A percentile compares a stretch with the other conserved stretches of the same genome.
Evolutionary conservation across 805 yeast genomes (phyloP).

Genomic region (Isabelozyma heimii): DNA sequence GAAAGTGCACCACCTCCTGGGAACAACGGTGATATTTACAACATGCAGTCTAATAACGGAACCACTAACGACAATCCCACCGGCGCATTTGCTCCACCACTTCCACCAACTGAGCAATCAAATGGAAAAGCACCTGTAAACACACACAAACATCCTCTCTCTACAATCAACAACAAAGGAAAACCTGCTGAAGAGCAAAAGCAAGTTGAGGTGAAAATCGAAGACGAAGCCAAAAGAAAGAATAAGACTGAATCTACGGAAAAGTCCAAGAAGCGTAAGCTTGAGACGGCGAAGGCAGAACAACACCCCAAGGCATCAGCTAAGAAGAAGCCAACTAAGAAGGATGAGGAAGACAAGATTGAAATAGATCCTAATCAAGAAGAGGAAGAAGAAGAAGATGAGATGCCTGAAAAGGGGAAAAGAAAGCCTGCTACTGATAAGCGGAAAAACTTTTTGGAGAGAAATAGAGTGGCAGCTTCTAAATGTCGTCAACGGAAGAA

Average conservation of each 20-base stretch:
- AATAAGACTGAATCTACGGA: conserved; percentile 3
- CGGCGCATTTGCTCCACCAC: not conserved
- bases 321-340: not conserved
- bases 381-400: conserved; percentile 2
- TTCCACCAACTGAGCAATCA: conserved; percentile 2
- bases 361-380: not conserved
- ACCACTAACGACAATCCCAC: conserved; percentile 8
- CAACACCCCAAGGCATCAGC: conserved; percentile 3
- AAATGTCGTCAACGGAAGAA: conserved; percentile 95
- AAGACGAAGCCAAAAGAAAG: conserved; percentile 7
- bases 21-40: conserved; percentile 3
- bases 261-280: conserved; percentile 1
- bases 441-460: conserved; percentile 73
- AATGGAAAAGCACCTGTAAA: conserved; percentile 5
- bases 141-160: not conserved
- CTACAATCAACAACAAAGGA: conserved; percentile 1
- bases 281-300: conserved; percentile 6
- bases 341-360: not conserved
- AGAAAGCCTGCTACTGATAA: conserved; percentile 40
- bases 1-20: not conserved
- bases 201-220: conserved; percentile 3
- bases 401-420: conserved; percentile 4
- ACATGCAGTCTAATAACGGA: conserved; percentile 4
- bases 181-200: conserved; percentile 5
- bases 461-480: conserved; percentile 93